Conservation (phyloP, 768 basidiomycete species). For the Psilocybe azurescens region DNA sequence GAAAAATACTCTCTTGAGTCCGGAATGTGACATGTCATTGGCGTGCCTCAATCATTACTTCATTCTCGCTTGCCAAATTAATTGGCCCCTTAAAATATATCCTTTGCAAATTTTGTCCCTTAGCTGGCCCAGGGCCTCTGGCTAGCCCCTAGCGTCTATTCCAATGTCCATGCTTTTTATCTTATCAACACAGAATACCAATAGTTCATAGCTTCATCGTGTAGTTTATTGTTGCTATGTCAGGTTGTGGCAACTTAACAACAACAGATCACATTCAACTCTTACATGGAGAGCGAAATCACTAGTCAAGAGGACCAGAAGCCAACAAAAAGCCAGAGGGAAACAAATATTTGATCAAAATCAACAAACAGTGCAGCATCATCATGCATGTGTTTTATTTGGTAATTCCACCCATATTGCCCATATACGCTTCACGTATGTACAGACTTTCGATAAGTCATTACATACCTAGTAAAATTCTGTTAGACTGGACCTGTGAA, state of each 20-base stretch:
- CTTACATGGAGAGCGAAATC: background rate
- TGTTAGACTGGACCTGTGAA: background rate
- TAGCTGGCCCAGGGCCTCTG: background rate
- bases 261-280: background rate
- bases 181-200: too few species aligned
- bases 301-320: background rate
- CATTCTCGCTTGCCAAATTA: conserved; percentile 7
- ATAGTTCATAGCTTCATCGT: too few species aligned
- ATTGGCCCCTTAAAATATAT: background rate
- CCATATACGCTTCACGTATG: background rate
- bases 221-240: background rate
- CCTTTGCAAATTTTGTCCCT: background rate
- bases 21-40: conserved; percentile 10
- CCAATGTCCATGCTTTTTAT: background rate
- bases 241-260: background rate
- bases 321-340: background rate
- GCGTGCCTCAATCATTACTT: conserved; percentile 18
- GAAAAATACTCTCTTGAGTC: background rate
- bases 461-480: background rate
- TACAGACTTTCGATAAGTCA: background rate
- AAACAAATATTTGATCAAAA: background rate
- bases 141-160: background rate
- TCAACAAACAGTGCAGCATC: background rate
- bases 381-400: background rate
- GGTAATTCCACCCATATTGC: background rate